phyloP scores from a whole-genome alignment of 2,329 filamentous ascomycete genomes.

The Bipolaris oryzae region DNA sequence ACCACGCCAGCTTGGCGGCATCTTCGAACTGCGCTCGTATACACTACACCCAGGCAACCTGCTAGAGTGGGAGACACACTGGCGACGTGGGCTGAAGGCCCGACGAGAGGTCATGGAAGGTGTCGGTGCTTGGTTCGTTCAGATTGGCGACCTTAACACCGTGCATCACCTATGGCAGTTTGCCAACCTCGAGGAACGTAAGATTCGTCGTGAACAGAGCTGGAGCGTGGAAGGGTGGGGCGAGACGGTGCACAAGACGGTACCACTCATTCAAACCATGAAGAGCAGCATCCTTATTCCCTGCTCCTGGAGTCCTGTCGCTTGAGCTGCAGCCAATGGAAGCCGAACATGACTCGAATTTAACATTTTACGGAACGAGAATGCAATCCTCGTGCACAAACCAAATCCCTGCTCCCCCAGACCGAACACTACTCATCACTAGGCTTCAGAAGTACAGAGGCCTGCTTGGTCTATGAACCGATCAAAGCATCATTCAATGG shows the following conservation, averaged over 20 bases:
- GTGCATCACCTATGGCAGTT: conserved; percentile 99
- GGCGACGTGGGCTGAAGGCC: conserved; percentile 88
- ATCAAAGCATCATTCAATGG: neutral
- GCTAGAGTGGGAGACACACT: conserved; percentile 98
- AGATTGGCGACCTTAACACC: conserved; percentile 96
- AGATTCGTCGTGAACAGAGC: conserved; percentile 87
- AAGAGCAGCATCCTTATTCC: conserved; percentile 91
- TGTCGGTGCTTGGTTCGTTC: conserved; percentile 97
- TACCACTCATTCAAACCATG: conserved; percentile 96
- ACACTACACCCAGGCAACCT: conserved; percentile 94
- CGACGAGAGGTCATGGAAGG: conserved; percentile 98
- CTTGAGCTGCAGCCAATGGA: conserved; percentile 54
- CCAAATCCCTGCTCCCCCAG: neutral
- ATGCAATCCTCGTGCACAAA: neutral
- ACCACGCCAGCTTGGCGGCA: conserved; percentile 84
- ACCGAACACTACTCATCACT: neutral
- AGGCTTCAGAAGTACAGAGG: neutral
- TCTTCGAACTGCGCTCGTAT: conserved; percentile 97
- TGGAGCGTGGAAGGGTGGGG: conserved; percentile 96
- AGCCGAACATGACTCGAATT: neutral
- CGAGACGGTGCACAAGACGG: conserved; percentile 97
- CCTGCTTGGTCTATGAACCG: neutral
- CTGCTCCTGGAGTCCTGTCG: conserved; percentile 95
- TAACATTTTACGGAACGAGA: neutral
- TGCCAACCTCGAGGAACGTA: conserved; percentile 92